Conservation (phyloP, 2,329 filamentous ascomycete genomes). For the Metarhizium guizhouense region DNA sequence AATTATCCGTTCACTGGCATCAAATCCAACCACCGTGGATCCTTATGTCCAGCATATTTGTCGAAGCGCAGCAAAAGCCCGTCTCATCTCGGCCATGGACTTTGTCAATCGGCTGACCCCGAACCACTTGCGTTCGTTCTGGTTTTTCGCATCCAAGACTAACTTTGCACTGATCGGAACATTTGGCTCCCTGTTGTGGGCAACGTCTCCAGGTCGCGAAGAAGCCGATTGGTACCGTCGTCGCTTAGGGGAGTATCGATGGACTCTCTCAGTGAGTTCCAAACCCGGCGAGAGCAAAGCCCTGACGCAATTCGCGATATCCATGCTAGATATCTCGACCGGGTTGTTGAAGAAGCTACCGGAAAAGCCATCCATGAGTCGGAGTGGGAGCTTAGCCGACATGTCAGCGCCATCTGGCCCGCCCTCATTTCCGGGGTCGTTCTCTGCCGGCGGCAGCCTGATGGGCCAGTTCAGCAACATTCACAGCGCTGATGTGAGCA, state of each 20-base stretch:
- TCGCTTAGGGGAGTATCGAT: slow-evolving; percentile 80
- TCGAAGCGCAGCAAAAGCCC: slow-evolving; percentile 85
- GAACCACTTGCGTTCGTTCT: slow-evolving; percentile 80
- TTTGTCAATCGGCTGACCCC: slow-evolving; percentile 90
- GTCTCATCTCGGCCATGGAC: slow-evolving; percentile 92
- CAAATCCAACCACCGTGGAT: slow-evolving; percentile 43
- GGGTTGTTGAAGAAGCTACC: slow-evolving; percentile 60
- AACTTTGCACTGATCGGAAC: slow-evolving; percentile 95
- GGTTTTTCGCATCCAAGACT: slow-evolving; percentile 80
- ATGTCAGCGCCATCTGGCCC: slow-evolving; percentile 27
- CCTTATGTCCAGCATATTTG: slow-evolving; percentile 86
- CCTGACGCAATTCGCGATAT: slow-evolving; percentile 63
- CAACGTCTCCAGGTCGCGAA: slow-evolving; percentile 76
- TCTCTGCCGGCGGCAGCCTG: slow-evolving; percentile 24
- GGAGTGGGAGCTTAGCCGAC: slow-evolving; percentile 41
- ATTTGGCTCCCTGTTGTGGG: slow-evolving; percentile 83
- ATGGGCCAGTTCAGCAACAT: slow-evolving; percentile 34
- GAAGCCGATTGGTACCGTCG: slow-evolving; percentile 90
- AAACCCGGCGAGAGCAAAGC: slow-evolving; percentile 55
- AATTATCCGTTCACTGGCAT: slow-evolving; percentile 70
- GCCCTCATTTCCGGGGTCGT: slow-evolving; percentile 14
- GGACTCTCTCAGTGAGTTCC: slow-evolving; percentile 82
- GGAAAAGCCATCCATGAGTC: slow-evolving; percentile 59
- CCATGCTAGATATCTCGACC: slow-evolving; percentile 65
- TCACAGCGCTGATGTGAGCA: slow-evolving; percentile 38